Evolutionary conservation across 2,329 filamentous ascomycete species (phyloP).

Genomic region (Calonectria pteridis): DNA sequence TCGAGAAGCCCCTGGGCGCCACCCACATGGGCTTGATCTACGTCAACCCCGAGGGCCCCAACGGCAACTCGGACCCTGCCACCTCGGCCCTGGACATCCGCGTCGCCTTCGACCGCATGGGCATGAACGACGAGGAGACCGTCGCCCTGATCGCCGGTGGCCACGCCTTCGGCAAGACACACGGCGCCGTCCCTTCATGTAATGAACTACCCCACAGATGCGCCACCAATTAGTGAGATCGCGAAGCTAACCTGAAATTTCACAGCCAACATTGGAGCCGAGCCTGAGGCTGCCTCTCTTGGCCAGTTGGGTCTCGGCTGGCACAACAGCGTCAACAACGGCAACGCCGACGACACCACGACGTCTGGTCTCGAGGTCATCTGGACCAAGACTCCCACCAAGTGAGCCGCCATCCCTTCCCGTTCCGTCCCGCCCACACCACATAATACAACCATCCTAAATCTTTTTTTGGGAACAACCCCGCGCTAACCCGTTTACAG

Average conservation of each 20-base stretch:
- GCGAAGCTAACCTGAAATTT: background rate
- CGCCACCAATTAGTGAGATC: background rate
- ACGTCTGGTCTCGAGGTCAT: conserved; percentile 83
- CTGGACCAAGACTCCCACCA: conserved; percentile 81
- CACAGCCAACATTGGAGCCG: conserved; percentile 69
- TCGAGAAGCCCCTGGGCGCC: conserved; percentile 77
- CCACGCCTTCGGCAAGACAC: conserved; percentile 86
- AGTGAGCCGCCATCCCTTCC: conserved; percentile 48
- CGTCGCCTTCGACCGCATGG: conserved; percentile 81
- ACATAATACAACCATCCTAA: no score
- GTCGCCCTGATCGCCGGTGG: conserved; percentile 82
- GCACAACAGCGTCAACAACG: conserved; percentile 72
- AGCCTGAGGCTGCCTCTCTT: conserved; percentile 74
- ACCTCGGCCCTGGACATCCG: conserved; percentile 79
- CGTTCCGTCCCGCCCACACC: no score
- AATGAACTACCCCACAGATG: background rate
- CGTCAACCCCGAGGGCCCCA: conserved; percentile 83
- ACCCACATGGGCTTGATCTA: conserved; percentile 82
- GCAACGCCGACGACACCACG: conserved; percentile 79
- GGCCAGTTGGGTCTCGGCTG: conserved; percentile 80
- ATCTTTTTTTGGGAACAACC: background rate
- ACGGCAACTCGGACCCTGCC: conserved; percentile 77
- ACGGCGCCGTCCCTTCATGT: conserved; percentile 60
- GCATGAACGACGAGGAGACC: conserved; percentile 86
- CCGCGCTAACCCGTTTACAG: conserved; percentile 24